Evolutionary conservation across 2,329 filamentous ascomycete species (phyloP), one percentile per base, ranked within the genome.

Genomic region (Diaporthe amygdali): DNA sequence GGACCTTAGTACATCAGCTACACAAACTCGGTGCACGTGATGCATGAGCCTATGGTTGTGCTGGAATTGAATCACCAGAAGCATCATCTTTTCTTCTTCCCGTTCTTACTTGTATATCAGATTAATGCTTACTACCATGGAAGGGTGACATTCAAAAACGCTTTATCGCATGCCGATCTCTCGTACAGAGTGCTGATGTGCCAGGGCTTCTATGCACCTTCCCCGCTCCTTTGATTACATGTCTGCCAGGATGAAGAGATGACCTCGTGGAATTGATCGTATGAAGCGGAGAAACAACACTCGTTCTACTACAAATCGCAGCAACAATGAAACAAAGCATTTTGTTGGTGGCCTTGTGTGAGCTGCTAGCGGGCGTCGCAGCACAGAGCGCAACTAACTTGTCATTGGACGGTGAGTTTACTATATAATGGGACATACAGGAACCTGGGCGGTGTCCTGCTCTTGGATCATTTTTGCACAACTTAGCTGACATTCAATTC

Each of bases 111-210:
- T 10, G 34, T 4, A 63, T 5, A 37, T 25, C 22, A 10, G 6
- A 2, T 10, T 10, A n/a, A 34, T 49, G 6, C 5, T 39, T 27
- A 14, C 17, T 12, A 14, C 5, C 22, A 34, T 12, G 14, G 2
- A 44, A 46, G 27, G 17, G 7, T 8, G 25, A 20, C 6, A 9
- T 1, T 46, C 39, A 34, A n/a, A n/a, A n/a, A n/a, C 59, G 59
- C 59, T 47, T 63, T 63, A 37, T 47, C 25, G 30, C 59, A 47
- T 63, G 41, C 41, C 59, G 59, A 63, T 63, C 59, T 63, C 37
- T 47, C 4, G 20, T 47, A 27, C 3, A 47, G 34, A 22, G 27
- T 34, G 27, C 56, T 27, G 56, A 22, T 20, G 32, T 22, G 41
- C 41, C 59, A 63, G 41, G n/a, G n/a, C n/a, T 63, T 47, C 32